Evolutionary conservation across 108 stramenopile species (phyloP).

Genomic region (Discostella stelligeroides): DNA sequence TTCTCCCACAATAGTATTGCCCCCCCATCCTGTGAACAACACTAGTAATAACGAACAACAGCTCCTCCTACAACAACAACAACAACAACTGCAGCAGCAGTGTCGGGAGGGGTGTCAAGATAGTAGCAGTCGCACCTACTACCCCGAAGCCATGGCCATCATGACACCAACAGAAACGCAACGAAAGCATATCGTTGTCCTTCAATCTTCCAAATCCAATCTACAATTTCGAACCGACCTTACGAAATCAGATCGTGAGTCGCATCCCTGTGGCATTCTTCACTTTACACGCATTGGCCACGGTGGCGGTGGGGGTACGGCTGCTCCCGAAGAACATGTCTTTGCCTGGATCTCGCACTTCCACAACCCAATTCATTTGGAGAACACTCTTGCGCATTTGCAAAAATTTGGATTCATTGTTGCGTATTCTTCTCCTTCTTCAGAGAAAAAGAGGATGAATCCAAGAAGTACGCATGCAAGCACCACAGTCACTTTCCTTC

Average conservation of each 20-base stretch:
- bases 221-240: not conserved
- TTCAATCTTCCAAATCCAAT: not conserved
- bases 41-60: too few species aligned
- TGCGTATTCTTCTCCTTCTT: too few species aligned
- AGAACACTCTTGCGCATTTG: slow-evolving; percentile 6
- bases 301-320: not conserved
- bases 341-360: slow-evolving; percentile 19
- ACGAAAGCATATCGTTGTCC: not conserved
- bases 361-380: not conserved
- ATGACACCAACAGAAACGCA: not conserved
- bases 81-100: not conserved
- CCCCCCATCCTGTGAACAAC: too few species aligned
- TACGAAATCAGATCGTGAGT: not conserved
- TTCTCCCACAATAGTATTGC: too few species aligned
- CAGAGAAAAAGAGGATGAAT: too few species aligned
- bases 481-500: slow-evolving; percentile 2
- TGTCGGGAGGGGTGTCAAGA: too few species aligned
- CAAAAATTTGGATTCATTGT: slow-evolving; percentile 10
- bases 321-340: slow-evolving; percentile 12
- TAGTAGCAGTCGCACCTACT: too few species aligned
- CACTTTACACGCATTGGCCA: slow-evolving; percentile 1
- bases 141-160: not conserved
- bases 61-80: not conserved
- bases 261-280: slow-evolving; percentile 10
- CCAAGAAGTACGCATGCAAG: not conserved